phyloP scores from a whole-genome alignment of 306 rosid genomes.

The Lathyrus sativus region DNA sequence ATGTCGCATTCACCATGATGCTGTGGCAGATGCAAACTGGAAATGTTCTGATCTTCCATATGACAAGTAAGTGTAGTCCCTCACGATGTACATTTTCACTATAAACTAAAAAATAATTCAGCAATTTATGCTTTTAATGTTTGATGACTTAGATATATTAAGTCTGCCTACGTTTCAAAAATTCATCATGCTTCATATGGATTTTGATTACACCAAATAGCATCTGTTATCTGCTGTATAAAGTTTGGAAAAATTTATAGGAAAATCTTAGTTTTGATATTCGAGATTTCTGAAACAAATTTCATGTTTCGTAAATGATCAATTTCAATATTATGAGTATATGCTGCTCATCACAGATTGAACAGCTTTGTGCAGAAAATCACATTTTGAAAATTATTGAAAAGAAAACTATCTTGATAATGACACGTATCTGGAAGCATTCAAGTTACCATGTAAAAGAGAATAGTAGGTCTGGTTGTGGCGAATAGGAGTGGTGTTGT shows the following conservation, averaged over 20 bases:
- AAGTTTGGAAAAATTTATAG: constrained; percentile 14
- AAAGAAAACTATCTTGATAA: too few species aligned
- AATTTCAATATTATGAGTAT: too few species aligned
- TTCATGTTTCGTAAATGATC: too few species aligned
- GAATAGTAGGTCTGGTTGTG: too few species aligned
- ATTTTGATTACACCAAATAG: not conserved
- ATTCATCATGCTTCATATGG: constrained; percentile 13
- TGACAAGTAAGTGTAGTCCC: constrained; percentile 73
- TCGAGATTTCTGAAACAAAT: not conserved
- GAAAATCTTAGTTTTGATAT: too few species aligned
- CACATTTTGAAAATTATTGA: too few species aligned
- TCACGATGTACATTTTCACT: constrained; percentile 1
- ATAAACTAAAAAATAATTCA: not conserved
- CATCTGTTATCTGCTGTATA: not conserved
- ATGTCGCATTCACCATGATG: constrained; percentile 88
- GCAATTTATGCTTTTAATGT: constrained; percentile 21
- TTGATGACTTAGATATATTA: constrained; percentile 14
- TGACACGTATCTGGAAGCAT: too few species aligned
- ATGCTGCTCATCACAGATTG: too few species aligned
- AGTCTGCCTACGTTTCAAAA: not conserved
- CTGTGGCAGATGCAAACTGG: constrained; percentile 79
- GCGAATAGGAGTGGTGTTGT: too few species aligned
- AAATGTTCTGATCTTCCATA: constrained; percentile 78
- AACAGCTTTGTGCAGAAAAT: too few species aligned
- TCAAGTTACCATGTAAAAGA: too few species aligned